Evolutionary conservation across 78 protist species (phyloP).

Genomic region (Dictyostelium discoideum): dicty_2.7 NC_007090.3:2804501-2805000

Average conservation of each 20-base stretch:
- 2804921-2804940: constrained; percentile 16
- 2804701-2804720: neutral
- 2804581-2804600: neutral
- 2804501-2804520: neutral
- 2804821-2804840: neutral
- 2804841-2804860: neutral
- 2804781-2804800: neutral
- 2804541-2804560: neutral
- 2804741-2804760: no score
- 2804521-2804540: neutral
- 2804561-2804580: neutral
- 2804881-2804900: constrained; percentile 5
- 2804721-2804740: neutral
- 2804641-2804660: no score
- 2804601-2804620: neutral
- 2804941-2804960: constrained; percentile 26
- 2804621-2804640: no score
- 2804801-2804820: neutral
- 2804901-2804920: constrained; percentile 10
- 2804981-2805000: constrained; percentile 25
- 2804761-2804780: no score
- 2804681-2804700: neutral
- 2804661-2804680: no score
- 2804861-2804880: constrained; percentile 27
- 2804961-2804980: constrained; percentile 43